Evolutionary conservation across 2,329 filamentous ascomycete genomes (phyloP).

Genomic region (Biscogniauxia marginata): DNA sequence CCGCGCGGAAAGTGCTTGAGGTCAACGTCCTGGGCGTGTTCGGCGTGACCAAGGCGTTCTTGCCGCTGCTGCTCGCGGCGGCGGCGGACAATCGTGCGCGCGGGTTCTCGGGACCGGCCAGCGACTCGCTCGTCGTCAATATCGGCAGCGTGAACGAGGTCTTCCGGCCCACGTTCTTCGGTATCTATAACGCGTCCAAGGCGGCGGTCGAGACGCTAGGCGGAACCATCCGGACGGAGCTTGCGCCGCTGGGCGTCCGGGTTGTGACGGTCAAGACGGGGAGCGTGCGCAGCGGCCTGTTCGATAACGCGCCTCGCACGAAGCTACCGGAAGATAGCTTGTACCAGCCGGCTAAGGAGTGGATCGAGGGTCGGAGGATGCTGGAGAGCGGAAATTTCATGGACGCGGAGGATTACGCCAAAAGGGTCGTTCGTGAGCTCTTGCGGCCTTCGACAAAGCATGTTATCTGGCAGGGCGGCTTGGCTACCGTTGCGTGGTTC

Average conservation of each 20-base stretch:
- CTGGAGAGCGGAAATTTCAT: slow-evolving; percentile 14
- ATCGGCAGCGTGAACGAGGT: slow-evolving; percentile 23
- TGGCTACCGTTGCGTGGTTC: slow-evolving; percentile 21
- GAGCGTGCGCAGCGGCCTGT: slow-evolving; percentile 17
- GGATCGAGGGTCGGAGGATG: slow-evolving; percentile 21
- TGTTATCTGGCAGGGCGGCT: slow-evolving; percentile 24
- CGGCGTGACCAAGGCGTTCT: slow-evolving; percentile 18
- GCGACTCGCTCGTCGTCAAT: slow-evolving; percentile 20
- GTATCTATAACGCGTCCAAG: slow-evolving; percentile 29
- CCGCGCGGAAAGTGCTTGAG: slow-evolving; percentile 17
- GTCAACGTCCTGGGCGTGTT: slow-evolving; percentile 23
- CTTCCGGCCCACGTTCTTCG: slow-evolving; percentile 20
- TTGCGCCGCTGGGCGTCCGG: slow-evolving; percentile 25
- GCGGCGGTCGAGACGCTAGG: slow-evolving; percentile 25
- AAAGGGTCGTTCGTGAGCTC: slow-evolving; percentile 18
- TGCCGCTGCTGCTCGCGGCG: slow-evolving; percentile 15
- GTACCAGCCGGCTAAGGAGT: slow-evolving; percentile 21
- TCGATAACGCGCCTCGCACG: slow-evolving; percentile 19
- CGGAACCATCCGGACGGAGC: slow-evolving; percentile 22
- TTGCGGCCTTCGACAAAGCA: slow-evolving; percentile 17
- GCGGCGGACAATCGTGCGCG: not conserved
- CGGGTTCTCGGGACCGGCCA: slow-evolving; percentile 1
- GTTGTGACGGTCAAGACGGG: slow-evolving; percentile 29
- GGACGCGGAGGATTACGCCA: slow-evolving; percentile 18
- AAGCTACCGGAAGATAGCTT: slow-evolving; percentile 20